Base-by-base conservation (phyloP, 2,329 filamentous ascomycete genomes). In the Pestalotiopsis sp. region DNA sequence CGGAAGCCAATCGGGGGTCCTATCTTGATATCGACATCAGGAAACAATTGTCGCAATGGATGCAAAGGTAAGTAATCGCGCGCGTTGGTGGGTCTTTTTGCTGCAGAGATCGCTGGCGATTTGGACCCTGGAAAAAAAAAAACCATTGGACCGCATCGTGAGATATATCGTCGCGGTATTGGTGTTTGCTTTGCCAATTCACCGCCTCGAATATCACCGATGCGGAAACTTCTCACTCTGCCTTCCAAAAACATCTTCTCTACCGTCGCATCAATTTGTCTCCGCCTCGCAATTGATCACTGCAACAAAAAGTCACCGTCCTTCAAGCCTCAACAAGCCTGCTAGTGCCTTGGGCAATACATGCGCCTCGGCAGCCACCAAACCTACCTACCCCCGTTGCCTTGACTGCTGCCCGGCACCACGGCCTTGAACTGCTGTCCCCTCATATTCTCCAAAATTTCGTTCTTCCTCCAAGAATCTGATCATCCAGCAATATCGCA, bases 11-110 rank as follows among this genome's bases (percentile, higher is more conserved):
- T 39, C 20, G 38, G 17, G 13, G 59, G 36, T 62, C 59, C 11
- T 38, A 12, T 20, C 27, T 62, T 62, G 27, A 31, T 36, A 39
- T 62, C 31, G 27, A 20, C 27, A 39, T 7, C 31, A 36, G 27
- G 31, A 62, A 36, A 38, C 59, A 39, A 52, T 20, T 52, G 20
- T 39, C 27, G 36, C 31, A 27, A 62, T 62, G 59, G 31, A 62
- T 39, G 36, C 59, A 62, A 62, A 62, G 59, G 59, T 62, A 41
- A 62, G 59, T 31, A 62, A 39, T 39, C 31, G 36, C 59, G 59
- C 59, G 59, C 17, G 17, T 27, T 36, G 31, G 31, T 20, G n/a
- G 36, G 27, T 38, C 36, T 39, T 59, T 36, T 59, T 59, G 14
- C 57, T 36, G 20, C 13, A 13, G 11, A 27, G 11, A 59, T 27